Percentiles rank a stretch among this genome's conserved stretches.
Conservation (phyloP, 73 alveolate genomes). For the Diophrys sp. region DNA sequence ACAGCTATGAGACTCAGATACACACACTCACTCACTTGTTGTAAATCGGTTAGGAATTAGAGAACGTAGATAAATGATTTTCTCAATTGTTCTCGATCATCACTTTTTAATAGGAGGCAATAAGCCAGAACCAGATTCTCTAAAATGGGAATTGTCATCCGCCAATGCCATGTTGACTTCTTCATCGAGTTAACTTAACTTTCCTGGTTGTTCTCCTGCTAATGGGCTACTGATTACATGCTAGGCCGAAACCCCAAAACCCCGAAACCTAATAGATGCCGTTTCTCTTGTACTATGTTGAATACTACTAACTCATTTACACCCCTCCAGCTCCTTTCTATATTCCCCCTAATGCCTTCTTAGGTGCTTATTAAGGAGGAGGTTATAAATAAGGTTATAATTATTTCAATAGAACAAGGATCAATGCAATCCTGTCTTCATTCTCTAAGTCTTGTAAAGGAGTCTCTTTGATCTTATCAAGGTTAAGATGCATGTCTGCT, state of each 20-base stretch:
- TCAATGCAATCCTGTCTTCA: conserved; percentile 57
- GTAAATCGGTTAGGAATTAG: conserved; percentile 89
- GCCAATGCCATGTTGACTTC: not conserved
- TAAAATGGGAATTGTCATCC: not conserved
- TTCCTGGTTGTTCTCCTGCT: too few species aligned
- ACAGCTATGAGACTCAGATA: conserved; percentile 90
- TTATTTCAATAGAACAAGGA: conserved; percentile 51
- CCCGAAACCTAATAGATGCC: too few species aligned
- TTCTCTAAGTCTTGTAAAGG: conserved; percentile 51
- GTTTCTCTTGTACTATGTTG: too few species aligned
- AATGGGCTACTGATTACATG: too few species aligned
- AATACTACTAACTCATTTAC: too few species aligned
- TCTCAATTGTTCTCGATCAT: too few species aligned
- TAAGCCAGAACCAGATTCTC: not conserved
- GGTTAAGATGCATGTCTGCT: conserved; percentile 64
- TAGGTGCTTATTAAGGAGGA: not conserved
- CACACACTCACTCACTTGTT: too few species aligned
- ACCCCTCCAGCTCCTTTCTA: too few species aligned
- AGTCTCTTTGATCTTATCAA: conserved; percentile 64
- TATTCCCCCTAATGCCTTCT: too few species aligned
- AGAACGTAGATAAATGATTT: conserved; percentile 36
- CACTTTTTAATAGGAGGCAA: not conserved
- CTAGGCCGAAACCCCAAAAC: too few species aligned
- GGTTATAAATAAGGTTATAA: conserved; percentile 51
- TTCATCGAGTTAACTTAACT: not conserved